Evolutionary conservation across 768 basidiomycete genomes (phyloP).

Genomic region (Suillus luteus): DNA sequence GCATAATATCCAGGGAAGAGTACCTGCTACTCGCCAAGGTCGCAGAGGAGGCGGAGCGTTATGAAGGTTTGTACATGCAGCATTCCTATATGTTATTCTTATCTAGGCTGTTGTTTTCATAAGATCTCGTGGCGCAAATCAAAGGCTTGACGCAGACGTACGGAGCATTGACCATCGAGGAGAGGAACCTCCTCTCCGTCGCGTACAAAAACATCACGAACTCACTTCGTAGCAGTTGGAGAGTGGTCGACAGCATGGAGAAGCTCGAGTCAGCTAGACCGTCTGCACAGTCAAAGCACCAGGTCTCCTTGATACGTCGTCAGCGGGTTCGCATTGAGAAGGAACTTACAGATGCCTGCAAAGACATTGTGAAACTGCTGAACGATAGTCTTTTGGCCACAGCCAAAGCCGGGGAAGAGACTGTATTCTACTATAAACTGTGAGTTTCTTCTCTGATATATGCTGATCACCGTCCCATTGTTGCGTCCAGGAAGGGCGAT

Average conservation of each 20-base stretch:
- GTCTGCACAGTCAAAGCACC: conserved; percentile 35
- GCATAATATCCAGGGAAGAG: conserved; percentile 40
- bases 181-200: conserved; percentile 85
- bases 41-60: conserved; percentile 86
- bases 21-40: conserved; percentile 72
- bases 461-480: conserved; percentile 16
- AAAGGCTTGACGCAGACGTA: conserved; percentile 70
- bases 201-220: conserved; percentile 93
- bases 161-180: conserved; percentile 76
- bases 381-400: conserved; percentile 58
- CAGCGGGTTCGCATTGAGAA: conserved; percentile 77
- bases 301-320: conserved; percentile 66
- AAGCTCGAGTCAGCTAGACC: conserved; percentile 50
- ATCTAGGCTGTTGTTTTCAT: conserved; percentile 16
- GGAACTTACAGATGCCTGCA: conserved; percentile 76
- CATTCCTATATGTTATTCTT: not conserved
- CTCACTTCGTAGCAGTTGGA: conserved; percentile 81
- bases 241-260: conserved; percentile 75
- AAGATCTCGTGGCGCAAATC: conserved; percentile 79
- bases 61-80: conserved; percentile 60
- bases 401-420: conserved; percentile 77
- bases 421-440: conserved; percentile 92
- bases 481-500: conserved; percentile 71
- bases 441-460: conserved; percentile 34
- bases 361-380: conserved; percentile 74